Percentiles rank a stretch among this genome's conserved stretches.
Evolutionary conservation across 169 alveolate species (phyloP).

Genomic region (Condylostoma magnum): DNA sequence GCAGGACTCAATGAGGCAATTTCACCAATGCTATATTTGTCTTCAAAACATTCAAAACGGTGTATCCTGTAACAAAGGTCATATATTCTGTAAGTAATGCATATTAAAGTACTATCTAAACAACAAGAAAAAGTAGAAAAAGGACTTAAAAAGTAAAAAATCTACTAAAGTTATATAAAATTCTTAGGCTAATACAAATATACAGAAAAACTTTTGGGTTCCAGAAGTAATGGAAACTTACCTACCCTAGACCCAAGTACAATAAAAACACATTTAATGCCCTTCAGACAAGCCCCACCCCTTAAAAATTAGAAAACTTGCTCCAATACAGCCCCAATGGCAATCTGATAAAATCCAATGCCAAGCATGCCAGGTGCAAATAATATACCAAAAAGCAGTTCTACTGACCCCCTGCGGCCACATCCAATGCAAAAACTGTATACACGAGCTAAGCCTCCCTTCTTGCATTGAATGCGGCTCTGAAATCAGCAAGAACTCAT

Average conservation of each 20-base stretch:
- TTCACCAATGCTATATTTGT: conserved; percentile 92
- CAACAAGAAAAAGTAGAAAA: conserved; percentile 73
- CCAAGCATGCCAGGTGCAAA: conserved; percentile 69
- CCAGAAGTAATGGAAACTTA: conserved; percentile 29
- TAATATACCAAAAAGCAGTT: conserved; percentile 57
- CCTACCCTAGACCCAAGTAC: conserved; percentile 8
- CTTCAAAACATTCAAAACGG: conserved; percentile 84
- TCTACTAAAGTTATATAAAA: conserved; percentile 33
- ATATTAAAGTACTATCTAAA: conserved; percentile 80
- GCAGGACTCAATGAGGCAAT: conserved; percentile 84
- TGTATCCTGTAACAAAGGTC: conserved; percentile 88
- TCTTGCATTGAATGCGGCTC: conserved; percentile 6
- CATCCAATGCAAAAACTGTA: conserved; percentile 46
- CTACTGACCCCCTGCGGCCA: conserved; percentile 64
- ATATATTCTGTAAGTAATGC: conserved; percentile 91
- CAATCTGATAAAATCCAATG: conserved; percentile 41
- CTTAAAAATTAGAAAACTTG: neutral
- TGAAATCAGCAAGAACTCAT: conserved; percentile 12
- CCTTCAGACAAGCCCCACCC: neutral
- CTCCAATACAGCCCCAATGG: neutral
- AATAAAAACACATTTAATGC: neutral
- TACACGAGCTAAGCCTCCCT: neutral
- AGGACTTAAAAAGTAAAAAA: conserved; percentile 19
- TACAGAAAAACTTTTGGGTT: conserved; percentile 2
- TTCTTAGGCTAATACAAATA: conserved; percentile 25